phyloP scores from a whole-genome alignment of 345 rosid genomes.

The Turnera subulata region DNA sequence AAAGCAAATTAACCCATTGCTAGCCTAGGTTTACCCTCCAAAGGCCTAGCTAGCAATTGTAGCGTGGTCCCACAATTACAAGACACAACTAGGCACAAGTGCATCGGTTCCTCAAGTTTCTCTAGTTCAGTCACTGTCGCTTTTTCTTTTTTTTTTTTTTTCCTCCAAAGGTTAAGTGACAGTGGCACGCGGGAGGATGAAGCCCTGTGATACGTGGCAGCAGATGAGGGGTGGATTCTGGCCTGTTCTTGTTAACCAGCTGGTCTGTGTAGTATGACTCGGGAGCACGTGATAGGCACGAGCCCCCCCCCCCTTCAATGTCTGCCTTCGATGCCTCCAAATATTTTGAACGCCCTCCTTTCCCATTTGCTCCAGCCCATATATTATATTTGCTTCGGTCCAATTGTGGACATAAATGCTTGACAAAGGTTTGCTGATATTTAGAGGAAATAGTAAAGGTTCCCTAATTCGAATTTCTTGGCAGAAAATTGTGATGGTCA shows the following conservation, averaged over 20 bases:
- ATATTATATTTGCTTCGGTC: no score
- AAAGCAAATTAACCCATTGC: no score
- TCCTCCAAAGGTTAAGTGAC: no score
- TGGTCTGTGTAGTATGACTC: slow-evolving; percentile 10
- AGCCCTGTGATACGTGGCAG: slow-evolving; percentile 5
- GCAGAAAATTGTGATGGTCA: no score
- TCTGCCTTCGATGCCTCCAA: slow-evolving; percentile 27
- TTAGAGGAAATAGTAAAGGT: no score
- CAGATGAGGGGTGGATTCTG: slow-evolving; percentile 3
- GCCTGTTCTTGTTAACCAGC: slow-evolving; percentile 24
- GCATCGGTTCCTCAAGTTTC: background rate
- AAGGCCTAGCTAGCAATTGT: no score
- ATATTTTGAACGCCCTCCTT: background rate
- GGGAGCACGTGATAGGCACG: slow-evolving; percentile 34
- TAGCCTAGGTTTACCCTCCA: no score
- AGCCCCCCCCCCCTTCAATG: slow-evolving; percentile 35
- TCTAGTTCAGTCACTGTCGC: background rate
- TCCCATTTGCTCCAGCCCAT: no score
- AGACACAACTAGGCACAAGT: background rate
- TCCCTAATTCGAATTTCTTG: no score
- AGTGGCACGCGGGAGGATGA: slow-evolving; percentile 19
- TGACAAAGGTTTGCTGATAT: no score
- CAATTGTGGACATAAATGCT: no score
- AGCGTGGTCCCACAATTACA: background rate
- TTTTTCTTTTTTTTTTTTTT: no score